phyloP scores from a whole-genome alignment of 169 alveolate species.

The Plasmodium sp. region DNA sequence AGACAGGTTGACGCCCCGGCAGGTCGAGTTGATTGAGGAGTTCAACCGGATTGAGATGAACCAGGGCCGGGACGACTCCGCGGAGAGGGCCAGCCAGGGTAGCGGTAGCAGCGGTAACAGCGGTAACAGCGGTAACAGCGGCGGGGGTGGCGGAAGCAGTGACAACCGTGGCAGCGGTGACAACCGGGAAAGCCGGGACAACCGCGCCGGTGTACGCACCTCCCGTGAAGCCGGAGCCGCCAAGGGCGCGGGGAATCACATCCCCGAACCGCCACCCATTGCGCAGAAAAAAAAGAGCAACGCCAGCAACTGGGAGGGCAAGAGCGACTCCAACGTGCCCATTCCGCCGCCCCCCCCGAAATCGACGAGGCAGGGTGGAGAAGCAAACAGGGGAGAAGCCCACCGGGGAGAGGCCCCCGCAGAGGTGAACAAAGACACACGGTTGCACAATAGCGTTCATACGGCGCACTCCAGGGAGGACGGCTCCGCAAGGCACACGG shows the following conservation, averaged over 20 bases:
- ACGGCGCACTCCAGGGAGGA: background rate
- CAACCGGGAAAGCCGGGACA: too few relatives aligned
- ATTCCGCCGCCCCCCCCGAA: conserved; percentile 72
- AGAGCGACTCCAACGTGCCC: conserved; percentile 44
- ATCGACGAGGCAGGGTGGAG: background rate
- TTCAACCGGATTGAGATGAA: conserved; percentile 75
- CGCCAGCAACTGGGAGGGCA: conserved; percentile 14
- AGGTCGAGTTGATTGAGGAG: conserved; percentile 83
- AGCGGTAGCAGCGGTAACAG: background rate
- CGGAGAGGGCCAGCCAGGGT: background rate
- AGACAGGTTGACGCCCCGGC: conserved; percentile 78
- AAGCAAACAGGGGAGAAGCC: background rate
- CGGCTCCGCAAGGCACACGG: background rate
- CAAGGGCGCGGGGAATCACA: background rate
- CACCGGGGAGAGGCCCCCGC: background rate
- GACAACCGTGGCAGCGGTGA: background rate
- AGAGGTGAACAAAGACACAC: background rate
- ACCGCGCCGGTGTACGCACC: background rate
- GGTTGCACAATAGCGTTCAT: background rate
- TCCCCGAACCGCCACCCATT: conserved; percentile 36
- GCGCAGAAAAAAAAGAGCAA: conserved; percentile 4
- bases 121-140: background rate
- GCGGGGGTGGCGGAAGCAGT: background rate
- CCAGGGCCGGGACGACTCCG: background rate
- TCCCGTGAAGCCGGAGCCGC: background rate